Conservation (phyloP, 139 green algal genomes). For the Chlorella sp. region DNA sequence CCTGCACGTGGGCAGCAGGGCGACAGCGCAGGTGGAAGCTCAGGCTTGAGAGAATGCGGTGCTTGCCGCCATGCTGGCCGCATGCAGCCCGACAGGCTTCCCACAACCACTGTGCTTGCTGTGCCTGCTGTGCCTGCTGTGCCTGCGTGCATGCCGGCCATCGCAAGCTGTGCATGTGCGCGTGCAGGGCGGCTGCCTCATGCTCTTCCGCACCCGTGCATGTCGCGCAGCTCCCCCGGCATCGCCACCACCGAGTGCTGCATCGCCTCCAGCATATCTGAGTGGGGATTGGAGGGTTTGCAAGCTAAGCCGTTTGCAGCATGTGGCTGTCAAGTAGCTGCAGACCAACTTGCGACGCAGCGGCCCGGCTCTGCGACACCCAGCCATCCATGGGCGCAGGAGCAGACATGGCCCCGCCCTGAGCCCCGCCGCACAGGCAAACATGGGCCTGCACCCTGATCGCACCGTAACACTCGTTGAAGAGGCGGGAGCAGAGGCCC, state of each 20-base stretch:
- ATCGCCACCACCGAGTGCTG: constrained; percentile 1
- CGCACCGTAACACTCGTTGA: constrained; percentile 29
- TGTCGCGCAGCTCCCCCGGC: constrained; percentile 4
- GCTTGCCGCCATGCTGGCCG: too few relatives aligned
- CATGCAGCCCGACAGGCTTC: too few relatives aligned
- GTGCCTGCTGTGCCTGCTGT: too few relatives aligned
- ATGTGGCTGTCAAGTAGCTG: too few relatives aligned
- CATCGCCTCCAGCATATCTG: constrained; percentile 25
- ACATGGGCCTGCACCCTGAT: too few relatives aligned
- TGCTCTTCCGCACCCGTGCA: not conserved
- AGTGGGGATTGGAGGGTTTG: not conserved
- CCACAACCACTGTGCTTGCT: too few relatives aligned
- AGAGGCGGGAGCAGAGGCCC: constrained; percentile 24
- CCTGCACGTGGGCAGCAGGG: not conserved
- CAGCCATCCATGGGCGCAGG: not conserved
- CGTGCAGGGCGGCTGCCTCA: not conserved
- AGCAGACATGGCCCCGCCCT: not conserved
- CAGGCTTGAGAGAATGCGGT: too few relatives aligned
- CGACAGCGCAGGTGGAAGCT: too few relatives aligned
- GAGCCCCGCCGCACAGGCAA: not conserved
- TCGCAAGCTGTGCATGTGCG: too few relatives aligned
- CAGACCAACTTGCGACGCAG: too few relatives aligned
- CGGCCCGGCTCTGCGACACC: too few relatives aligned
- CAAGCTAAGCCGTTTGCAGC: not conserved
- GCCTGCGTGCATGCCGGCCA: too few relatives aligned